Evolutionary conservation across 2,329 filamentous ascomycete species (phyloP).

Genomic region (Colletotrichum viniferum): DNA sequence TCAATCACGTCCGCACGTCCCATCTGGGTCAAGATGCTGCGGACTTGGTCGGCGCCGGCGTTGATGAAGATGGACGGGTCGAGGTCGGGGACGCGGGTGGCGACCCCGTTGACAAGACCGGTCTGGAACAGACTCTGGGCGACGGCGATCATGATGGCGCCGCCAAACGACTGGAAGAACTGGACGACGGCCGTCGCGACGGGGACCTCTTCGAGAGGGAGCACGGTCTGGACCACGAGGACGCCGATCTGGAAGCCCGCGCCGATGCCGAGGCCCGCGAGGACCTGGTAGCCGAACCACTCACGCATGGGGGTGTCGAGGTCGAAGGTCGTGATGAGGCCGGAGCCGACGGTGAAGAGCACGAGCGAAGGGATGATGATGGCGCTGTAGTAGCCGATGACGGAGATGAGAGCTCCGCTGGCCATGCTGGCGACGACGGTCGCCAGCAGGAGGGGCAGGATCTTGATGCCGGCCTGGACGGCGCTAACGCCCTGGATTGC

Average conservation of each 20-base stretch:
- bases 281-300: conserved; percentile 65
- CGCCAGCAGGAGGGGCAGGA: conserved; percentile 57
- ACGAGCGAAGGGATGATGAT: conserved; percentile 47
- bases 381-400: conserved; percentile 46
- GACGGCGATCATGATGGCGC: conserved; percentile 68
- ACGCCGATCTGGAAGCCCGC: conserved; percentile 52
- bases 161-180: conserved; percentile 70
- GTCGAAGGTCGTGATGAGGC: conserved; percentile 58
- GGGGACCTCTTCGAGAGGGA: conserved; percentile 52
- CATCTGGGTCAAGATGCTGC: conserved; percentile 45
- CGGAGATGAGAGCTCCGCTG: conserved; percentile 45
- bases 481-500: conserved; percentile 57
- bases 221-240: conserved; percentile 56
- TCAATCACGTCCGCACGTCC: conserved; percentile 44
- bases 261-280: conserved; percentile 59
- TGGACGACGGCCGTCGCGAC: conserved; percentile 56
- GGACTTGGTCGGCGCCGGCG: conserved; percentile 56
- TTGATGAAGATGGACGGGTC: conserved; percentile 53
- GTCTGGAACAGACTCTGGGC: conserved; percentile 73
- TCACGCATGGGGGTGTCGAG: conserved; percentile 47
- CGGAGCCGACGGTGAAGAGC: conserved; percentile 50
- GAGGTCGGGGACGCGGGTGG: conserved; percentile 46
- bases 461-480: conserved; percentile 58
- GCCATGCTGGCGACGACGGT: conserved; percentile 52
- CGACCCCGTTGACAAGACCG: conserved; percentile 58